phyloP scores from a whole-genome alignment of 164 flowering plant species.

The Tinospora cordifolia region DNA sequence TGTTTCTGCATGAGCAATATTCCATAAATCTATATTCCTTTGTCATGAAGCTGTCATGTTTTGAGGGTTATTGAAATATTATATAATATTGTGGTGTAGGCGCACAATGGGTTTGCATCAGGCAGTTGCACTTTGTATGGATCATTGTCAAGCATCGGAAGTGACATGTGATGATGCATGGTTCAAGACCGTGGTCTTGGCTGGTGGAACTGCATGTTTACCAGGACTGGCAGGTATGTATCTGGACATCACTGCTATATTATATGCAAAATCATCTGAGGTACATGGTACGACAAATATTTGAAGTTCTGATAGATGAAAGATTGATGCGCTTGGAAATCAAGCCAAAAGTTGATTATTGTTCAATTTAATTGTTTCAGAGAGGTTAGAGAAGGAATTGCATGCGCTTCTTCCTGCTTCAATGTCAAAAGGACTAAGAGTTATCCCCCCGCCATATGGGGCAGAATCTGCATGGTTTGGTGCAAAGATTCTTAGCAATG shows the following conservation, averaged over 20 bases:
- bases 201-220: constrained; percentile 86
- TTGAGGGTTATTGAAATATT: background rate
- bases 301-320: background rate
- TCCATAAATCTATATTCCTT: background rate
- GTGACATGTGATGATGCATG: constrained; percentile 56
- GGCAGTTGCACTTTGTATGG: constrained; percentile 91
- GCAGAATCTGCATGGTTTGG: constrained; percentile 85
- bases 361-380: constrained; percentile 32
- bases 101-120: constrained; percentile 76
- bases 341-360: background rate
- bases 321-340: background rate
- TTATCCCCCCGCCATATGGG: constrained; percentile 78
- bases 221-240: constrained; percentile 83
- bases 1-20: background rate
- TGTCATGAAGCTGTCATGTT: background rate
- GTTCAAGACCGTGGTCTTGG: constrained; percentile 85
- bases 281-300: background rate
- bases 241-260: background rate
- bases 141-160: constrained; percentile 70
- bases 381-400: constrained; percentile 81
- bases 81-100: constrained; percentile 30
- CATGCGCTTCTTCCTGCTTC: constrained; percentile 36
- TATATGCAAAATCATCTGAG: background rate
- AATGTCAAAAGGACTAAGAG: constrained; percentile 51
- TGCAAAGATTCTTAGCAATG: constrained; percentile 77